Evolutionary conservation across 495 filamentous ascomycete species (phyloP).

Genomic region (Penicillium arizonense): DNA sequence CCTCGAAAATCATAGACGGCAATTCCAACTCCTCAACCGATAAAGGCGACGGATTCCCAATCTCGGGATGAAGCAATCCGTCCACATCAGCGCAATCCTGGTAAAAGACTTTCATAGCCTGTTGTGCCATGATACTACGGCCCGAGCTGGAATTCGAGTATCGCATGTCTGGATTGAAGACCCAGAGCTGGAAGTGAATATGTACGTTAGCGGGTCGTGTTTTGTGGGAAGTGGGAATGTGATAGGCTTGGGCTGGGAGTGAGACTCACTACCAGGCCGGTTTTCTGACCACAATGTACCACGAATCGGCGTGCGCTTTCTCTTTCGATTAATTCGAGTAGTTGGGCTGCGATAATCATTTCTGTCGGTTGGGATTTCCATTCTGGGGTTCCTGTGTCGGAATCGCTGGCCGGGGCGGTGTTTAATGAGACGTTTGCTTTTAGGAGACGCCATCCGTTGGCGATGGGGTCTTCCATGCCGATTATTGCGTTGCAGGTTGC

Average conservation of each 20-base stretch:
- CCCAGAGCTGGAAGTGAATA: slow-evolving; percentile 57
- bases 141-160: slow-evolving; percentile 53
- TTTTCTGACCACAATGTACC: slow-evolving; percentile 36
- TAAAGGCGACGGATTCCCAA: slow-evolving; percentile 39
- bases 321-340: slow-evolving; percentile 48
- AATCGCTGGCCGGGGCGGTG: background rate
- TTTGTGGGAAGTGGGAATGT: background rate
- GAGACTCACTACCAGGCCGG: slow-evolving; percentile 40
- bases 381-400: background rate
- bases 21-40: slow-evolving; percentile 66
- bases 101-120: slow-evolving; percentile 70
- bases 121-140: slow-evolving; percentile 31
- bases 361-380: slow-evolving; percentile 48
- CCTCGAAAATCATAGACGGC: slow-evolving; percentile 45
- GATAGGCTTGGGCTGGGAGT: background rate
- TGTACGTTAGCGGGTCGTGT: slow-evolving; percentile 27
- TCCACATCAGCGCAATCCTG: slow-evolving; percentile 51
- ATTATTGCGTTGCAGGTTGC: slow-evolving; percentile 38
- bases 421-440: slow-evolving; percentile 47
- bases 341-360: slow-evolving; percentile 49
- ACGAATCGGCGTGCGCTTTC: slow-evolving; percentile 50
- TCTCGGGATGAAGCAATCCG: slow-evolving; percentile 48
- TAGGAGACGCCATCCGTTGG: slow-evolving; percentile 47
- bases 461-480: slow-evolving; percentile 42
- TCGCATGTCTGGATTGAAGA: slow-evolving; percentile 66